Evolutionary conservation across 371 early-diverging fungal species (phyloP), one percentile per base, ranked within the genome.

Genomic region (Lichtheimia corymbifera): DNA sequence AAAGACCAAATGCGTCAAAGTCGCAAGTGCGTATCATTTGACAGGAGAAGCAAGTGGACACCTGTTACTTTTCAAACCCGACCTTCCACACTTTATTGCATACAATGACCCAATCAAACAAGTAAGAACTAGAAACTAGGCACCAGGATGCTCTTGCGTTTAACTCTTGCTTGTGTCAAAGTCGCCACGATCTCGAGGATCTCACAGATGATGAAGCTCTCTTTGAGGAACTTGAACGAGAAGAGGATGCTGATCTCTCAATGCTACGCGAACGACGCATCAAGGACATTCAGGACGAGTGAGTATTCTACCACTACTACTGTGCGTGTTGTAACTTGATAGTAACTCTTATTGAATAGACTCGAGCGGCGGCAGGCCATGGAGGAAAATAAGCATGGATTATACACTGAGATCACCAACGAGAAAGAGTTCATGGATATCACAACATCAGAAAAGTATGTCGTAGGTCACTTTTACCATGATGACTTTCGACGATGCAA

Each of bases 401-500:
- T 83, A 0, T 96, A 92, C 73, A 80, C 82, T 11, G 91, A 93
- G 41, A 81, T 96, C 41, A 60, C 65, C 17, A 82, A 79, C 11
- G 98, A 98, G 67, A 96, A 95, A 75, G 94, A 93, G 18, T 79
- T 96, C 56, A 85, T 98, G 74, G 81, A 88, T 45, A 84, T 92
- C 28, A 91, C 95, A 6, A 91, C 95, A 28, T 79, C 75, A 18
- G 82, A 85, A n/a, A 85, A 88, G 53, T 77, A 85, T 45, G 85
- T 85, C 28, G 91, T 94, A 5, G 89, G 94, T 6, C 96, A 97
- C 65, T 98, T 98, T 66, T 92, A 79, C 52, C 97, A 95, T 67
- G 82, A 87, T 53, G 95, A 96, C 62, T 98, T 97, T 76, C 84
- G 93, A 62, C 84, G 95, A 47, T 97, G 99, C 68, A 87, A 92